Evolutionary conservation across 805 yeast genomes (phyloP).

Genomic region (Cyberlindnera mrakii): DNA sequence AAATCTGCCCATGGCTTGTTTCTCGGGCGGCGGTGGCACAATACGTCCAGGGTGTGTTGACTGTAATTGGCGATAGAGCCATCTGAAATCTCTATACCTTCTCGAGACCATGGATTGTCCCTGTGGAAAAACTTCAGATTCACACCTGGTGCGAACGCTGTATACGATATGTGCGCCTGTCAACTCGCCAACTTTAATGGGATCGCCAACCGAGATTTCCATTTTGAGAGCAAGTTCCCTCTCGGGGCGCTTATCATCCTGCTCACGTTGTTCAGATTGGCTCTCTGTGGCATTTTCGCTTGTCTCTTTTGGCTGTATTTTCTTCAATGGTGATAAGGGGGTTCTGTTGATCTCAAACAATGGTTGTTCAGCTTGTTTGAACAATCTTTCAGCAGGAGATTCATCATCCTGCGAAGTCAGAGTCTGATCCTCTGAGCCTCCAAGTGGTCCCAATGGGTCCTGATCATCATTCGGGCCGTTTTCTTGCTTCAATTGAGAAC

Average conservation of each 20-base stretch:
- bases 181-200: slow-evolving; percentile 85
- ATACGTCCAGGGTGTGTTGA: slow-evolving; percentile 84
- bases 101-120: slow-evolving; percentile 59
- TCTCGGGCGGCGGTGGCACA: slow-evolving; percentile 94
- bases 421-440: slow-evolving; percentile 17
- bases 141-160: slow-evolving; percentile 58
- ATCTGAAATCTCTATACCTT: slow-evolving; percentile 86
- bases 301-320: not conserved
- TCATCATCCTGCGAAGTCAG: slow-evolving; percentile 11
- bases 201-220: slow-evolving; percentile 79
- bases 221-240: slow-evolving; percentile 26
- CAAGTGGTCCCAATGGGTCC: slow-evolving; percentile 29
- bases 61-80: slow-evolving; percentile 87
- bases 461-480: slow-evolving; percentile 16
- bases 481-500: slow-evolving; percentile 23
- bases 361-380: slow-evolving; percentile 47
- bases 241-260: too few relatives aligned
- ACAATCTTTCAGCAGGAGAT: slow-evolving; percentile 29
- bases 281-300: too few relatives aligned
- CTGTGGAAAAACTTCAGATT: slow-evolving; percentile 22
- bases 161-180: slow-evolving; percentile 87
- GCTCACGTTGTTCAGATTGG: too few relatives aligned
- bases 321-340: slow-evolving; percentile 21
- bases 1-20: slow-evolving; percentile 88
- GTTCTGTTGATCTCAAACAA: slow-evolving; percentile 38